Percentiles rank a stretch among this genome's conserved stretches.
Conservation (phyloP, 2,329 filamentous ascomycete species). For the Cercospora brassicicola region DNA sequence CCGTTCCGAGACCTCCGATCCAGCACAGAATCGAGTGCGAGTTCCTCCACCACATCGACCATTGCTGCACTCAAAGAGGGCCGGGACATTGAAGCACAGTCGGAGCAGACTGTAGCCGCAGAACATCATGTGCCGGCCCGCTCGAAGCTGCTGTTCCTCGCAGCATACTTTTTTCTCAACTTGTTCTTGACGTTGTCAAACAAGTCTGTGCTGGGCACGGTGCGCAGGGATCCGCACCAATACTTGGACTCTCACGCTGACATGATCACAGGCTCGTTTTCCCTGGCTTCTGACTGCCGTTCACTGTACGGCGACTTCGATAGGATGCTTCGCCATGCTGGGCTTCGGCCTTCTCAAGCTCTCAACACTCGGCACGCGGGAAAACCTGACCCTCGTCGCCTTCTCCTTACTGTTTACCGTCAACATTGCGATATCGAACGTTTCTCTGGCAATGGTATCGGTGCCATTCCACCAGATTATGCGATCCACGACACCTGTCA, state of each 20-base stretch:
- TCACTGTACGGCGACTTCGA: constrained; percentile 58
- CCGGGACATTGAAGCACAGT: constrained; percentile 13
- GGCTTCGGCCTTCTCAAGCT: constrained; percentile 55
- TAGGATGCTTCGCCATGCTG: constrained; percentile 58
- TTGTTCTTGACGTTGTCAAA: constrained; percentile 59
- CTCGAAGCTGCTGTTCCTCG: constrained; percentile 32
- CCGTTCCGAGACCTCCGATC: constrained; percentile 14
- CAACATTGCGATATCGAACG: constrained; percentile 65
- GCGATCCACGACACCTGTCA: constrained; percentile 61
- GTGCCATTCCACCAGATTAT: constrained; percentile 68
- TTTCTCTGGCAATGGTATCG: constrained; percentile 62
- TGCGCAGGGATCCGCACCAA: background rate
- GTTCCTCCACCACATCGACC: constrained; percentile 5
- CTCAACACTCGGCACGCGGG: constrained; percentile 53
- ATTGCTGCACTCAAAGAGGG: constrained; percentile 4
- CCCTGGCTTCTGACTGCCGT: constrained; percentile 63
- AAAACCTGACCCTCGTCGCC: constrained; percentile 57
- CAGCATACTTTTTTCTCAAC: constrained; percentile 53
- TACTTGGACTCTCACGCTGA: constrained; percentile 4
- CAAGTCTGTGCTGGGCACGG: constrained; percentile 56
- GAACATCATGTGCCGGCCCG: constrained; percentile 28
- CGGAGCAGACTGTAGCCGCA: constrained; percentile 6
- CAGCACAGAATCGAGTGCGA: constrained; percentile 14
- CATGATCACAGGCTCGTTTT: constrained; percentile 51
- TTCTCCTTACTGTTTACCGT: constrained; percentile 64